phyloP scores from a whole-genome alignment of 2,329 filamentous ascomycete genomes.

The Ophiosphaerella herpotricha region DNA sequence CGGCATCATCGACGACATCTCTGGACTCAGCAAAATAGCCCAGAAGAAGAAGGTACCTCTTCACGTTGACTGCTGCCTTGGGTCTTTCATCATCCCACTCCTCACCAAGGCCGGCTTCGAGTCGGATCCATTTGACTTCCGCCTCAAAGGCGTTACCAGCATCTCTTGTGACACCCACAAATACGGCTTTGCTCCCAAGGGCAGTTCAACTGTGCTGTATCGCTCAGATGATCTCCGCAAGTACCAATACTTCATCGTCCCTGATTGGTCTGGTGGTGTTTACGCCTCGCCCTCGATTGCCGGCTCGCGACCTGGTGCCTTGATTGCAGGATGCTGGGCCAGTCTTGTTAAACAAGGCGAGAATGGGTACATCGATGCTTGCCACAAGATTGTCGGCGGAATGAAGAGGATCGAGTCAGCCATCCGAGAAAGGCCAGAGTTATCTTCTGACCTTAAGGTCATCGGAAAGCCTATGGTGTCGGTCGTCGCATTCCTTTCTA shows the following conservation, averaged over 20 bases:
- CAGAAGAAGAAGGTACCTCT: constrained; percentile 79
- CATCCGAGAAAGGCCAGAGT: constrained; percentile 69
- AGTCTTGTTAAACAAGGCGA: constrained; percentile 88
- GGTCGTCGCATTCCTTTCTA: constrained; percentile 85
- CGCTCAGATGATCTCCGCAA: constrained; percentile 75
- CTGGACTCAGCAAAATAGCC: constrained; percentile 81
- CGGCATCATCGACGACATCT: constrained; percentile 95
- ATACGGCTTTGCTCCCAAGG: constrained; percentile 97
- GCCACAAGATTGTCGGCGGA: constrained; percentile 83
- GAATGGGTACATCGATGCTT: constrained; percentile 83
- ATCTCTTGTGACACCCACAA: constrained; percentile 99
- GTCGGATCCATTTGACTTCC: constrained; percentile 87
- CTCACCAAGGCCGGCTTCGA: constrained; percentile 94
- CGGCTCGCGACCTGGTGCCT: constrained; percentile 85
- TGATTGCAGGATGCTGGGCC: constrained; percentile 96
- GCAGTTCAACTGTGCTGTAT: constrained; percentile 92
- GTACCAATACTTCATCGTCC: constrained; percentile 95
- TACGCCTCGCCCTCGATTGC: constrained; percentile 93
- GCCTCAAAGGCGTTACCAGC: constrained; percentile 88
- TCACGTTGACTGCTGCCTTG: constrained; percentile 97
- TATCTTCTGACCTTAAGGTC: constrained; percentile 75
- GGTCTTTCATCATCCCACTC: constrained; percentile 91
- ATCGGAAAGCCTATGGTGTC: constrained; percentile 85
- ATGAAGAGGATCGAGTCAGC: constrained; percentile 79
- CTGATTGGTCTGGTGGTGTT: constrained; percentile 94